Evolutionary conservation across 768 basidiomycete species (phyloP).

Genomic region (Calvatia gigantea): DNA sequence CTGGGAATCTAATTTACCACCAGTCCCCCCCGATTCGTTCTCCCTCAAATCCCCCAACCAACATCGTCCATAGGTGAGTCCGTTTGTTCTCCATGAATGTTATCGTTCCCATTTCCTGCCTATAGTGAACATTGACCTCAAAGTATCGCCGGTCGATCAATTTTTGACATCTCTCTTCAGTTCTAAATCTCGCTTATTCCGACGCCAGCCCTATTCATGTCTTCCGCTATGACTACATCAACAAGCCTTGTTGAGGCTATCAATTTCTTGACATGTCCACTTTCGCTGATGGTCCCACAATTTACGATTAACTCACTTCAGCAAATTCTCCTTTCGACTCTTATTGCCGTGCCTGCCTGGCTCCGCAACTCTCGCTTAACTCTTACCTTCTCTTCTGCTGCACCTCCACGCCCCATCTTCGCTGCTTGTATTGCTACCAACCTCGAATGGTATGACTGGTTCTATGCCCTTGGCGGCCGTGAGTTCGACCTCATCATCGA

Average conservation of each 20-base stretch:
- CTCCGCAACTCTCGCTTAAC: constrained; percentile 18
- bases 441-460: constrained; percentile 35
- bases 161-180: background rate
- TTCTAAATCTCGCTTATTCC: background rate
- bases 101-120: background rate
- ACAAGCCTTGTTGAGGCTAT: constrained; percentile 29
- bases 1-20: background rate
- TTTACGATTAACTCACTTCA: constrained; percentile 23
- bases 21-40: background rate
- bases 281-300: constrained; percentile 23
- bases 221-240: constrained; percentile 13
- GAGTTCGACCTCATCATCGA: constrained; percentile 34
- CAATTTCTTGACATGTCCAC: constrained; percentile 34
- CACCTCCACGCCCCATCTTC: constrained; percentile 32
- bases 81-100: background rate
- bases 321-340: constrained; percentile 28
- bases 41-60: background rate
- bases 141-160: constrained; percentile 9
- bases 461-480: constrained; percentile 28
- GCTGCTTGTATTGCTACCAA: constrained; percentile 30
- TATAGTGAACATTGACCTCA: background rate
- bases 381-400: constrained; percentile 24
- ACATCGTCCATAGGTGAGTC: background rate
- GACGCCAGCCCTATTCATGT: constrained; percentile 1
- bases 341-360: constrained; percentile 20